Evolutionary conservation across 2,329 filamentous ascomycete genomes (phyloP), one percentile per base, ranked within the genome.

Genomic region (Clarireedia monteithiana): DNA sequence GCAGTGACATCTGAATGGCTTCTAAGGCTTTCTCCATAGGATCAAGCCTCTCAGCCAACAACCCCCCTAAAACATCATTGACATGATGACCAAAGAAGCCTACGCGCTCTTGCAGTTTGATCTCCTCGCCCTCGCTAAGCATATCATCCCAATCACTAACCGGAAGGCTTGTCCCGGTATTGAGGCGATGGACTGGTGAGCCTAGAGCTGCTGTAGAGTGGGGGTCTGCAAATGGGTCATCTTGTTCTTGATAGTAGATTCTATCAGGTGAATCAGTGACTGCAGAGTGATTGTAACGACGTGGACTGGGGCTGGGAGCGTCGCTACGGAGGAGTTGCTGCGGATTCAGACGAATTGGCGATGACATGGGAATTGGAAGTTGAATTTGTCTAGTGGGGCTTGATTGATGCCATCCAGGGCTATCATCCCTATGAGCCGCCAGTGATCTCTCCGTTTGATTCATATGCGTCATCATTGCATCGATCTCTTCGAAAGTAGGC

Each of bases 121-220:
- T 82, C 57, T 95, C 89, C 66, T 95, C 89, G 36, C 86, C 85
- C 17, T 89, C 88, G 9, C 87, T 86, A 59, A 96, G 85, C 48
- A 86, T 83, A 67, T 87, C 87, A 66, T 95, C 91, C 94, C 94
- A 99, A 70, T 97, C 92, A 68, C 91, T 96, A 58, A 84, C 81
- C 24, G 86, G 84, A 15, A 85, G 75, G 59, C 82, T 84, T 27
- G 81, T 80, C 36, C 77, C 78, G 58, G 78, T 80, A 63, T 85
- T 83, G 54, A 89, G 76, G 53, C 81, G 80, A 56, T 82, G 81
- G 30, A 90, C 74, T 51, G 79, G 77, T 23, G 80, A 78, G 46
- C 77, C 76, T 1, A 75, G 77, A 47, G 75, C 75, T 20, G 73
- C 62, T 36, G 74, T 72, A 63, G 70, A 62, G 45, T 55, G 54